Conservation (phyloP, 306 rosid species). For the Clitoria ternatea region DNA sequence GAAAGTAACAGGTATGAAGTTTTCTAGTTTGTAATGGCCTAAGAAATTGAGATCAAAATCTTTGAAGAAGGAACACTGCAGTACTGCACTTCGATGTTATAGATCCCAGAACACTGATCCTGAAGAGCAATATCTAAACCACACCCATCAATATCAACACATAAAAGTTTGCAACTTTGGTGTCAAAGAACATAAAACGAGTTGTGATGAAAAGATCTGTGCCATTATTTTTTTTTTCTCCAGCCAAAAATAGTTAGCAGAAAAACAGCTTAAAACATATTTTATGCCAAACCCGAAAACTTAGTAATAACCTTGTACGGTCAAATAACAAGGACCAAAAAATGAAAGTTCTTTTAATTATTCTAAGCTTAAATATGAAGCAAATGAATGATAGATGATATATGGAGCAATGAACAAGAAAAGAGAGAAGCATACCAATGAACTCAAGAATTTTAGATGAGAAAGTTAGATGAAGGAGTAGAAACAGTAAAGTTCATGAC, state of each 20-base stretch:
- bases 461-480: neutral
- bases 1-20: slow-evolving; percentile 24
- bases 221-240: neutral
- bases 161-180: slow-evolving; percentile 24
- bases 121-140: neutral
- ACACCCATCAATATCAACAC: slow-evolving; percentile 13
- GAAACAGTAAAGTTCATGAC: neutral
- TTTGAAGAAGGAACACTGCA: neutral
- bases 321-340: neutral
- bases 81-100: no score
- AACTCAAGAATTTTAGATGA: neutral
- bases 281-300: neutral
- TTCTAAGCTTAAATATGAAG: neutral
- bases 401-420: neutral
- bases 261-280: neutral
- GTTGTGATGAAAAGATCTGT: neutral
- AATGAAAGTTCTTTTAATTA: neutral
- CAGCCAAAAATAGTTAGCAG: neutral
- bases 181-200: neutral
- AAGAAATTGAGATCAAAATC: slow-evolving; percentile 19
- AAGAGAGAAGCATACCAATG: slow-evolving; percentile 29
- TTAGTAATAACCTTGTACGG: neutral
- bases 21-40: neutral
- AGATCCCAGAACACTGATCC: neutral
- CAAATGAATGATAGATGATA: neutral